Conservation (phyloP, 257 asterid species). For the Mitragyna speciosa region DNA sequence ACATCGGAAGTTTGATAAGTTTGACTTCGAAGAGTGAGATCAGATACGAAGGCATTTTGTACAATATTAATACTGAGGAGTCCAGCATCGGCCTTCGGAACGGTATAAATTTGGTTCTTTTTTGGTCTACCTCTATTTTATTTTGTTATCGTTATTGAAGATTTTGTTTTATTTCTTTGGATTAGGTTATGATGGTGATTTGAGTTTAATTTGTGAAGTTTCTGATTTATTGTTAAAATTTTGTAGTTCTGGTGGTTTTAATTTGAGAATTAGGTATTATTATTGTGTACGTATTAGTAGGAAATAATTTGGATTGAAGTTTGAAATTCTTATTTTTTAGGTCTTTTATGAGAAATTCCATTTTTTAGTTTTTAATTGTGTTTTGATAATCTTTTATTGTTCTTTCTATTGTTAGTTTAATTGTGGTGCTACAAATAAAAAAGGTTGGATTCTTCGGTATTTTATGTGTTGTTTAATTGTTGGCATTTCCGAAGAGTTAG, state of each 20-base stretch:
- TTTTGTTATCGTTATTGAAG: not conserved
- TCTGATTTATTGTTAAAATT: not conserved
- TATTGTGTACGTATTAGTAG: not conserved
- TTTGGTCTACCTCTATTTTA: not conserved
- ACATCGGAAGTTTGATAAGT: slow-evolving; percentile 88
- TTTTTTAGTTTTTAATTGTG: too few relatives aligned
- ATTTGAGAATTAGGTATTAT: not conserved
- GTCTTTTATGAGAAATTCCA: too few relatives aligned
- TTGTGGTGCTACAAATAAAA: not conserved
- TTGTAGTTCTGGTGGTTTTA: not conserved
- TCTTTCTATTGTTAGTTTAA: not conserved
- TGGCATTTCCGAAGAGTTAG: not conserved
- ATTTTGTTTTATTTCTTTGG: not conserved
- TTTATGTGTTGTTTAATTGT: not conserved
- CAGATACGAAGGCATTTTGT: slow-evolving; percentile 84
- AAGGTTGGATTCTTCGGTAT: not conserved
- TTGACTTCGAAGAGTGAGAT: slow-evolving; percentile 97
- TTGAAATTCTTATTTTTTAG: too few relatives aligned
- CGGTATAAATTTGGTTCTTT: slow-evolving; percentile 41
- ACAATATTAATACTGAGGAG: slow-evolving; percentile 91
- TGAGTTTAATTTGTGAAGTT: not conserved
- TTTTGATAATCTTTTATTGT: too few relatives aligned
- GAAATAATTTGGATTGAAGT: not conserved
- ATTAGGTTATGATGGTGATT: not conserved
- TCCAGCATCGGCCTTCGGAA: slow-evolving; percentile 92